A percentile compares a stretch with the other conserved stretches of the same genome.
phyloP scores from a whole-genome alignment of 345 rosid species.

The Gossypium bickii region DNA sequence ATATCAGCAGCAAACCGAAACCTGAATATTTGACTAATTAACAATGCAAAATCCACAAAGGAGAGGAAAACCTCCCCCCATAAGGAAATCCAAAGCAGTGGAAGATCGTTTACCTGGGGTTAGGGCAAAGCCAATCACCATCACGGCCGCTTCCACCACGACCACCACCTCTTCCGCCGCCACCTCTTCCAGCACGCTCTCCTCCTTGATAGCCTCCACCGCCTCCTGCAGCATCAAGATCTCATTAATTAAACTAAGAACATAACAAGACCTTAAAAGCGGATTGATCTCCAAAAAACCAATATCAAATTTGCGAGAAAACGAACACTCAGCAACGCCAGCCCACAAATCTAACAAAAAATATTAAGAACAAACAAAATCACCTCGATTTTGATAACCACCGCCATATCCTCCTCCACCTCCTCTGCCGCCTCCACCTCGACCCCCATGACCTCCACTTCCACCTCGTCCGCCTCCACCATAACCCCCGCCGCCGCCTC shows the following conservation, averaged over 20 bases:
- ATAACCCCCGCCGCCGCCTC: slow-evolving; percentile 17
- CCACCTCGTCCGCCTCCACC: slow-evolving; percentile 37
- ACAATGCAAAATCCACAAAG: not conserved
- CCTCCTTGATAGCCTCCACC: slow-evolving; percentile 68
- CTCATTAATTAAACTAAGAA: not conserved
- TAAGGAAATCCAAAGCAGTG: slow-evolving; percentile 10
- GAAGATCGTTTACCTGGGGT: slow-evolving; percentile 50
- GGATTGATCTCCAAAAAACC: not conserved
- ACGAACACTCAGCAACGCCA: not conserved
- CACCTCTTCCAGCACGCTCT: slow-evolving; percentile 69
- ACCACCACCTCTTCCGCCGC: slow-evolving; percentile 37
- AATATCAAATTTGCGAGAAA: not conserved
- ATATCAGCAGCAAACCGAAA: not conserved
- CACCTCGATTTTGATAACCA: slow-evolving; percentile 45
- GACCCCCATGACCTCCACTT: slow-evolving; percentile 40
- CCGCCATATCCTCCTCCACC: slow-evolving; percentile 50
- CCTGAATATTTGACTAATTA: not conserved
- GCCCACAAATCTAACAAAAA: slow-evolving; percentile 20
- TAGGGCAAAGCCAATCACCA: slow-evolving; percentile 95
- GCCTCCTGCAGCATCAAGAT: slow-evolving; percentile 23
- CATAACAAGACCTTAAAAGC: not conserved
- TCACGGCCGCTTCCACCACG: slow-evolving; percentile 83
- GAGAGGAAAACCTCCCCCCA: not conserved
- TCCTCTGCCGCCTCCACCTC: slow-evolving; percentile 40
- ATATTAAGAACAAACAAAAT: slow-evolving; percentile 1